phyloP scores from a whole-genome alignment of 140 eudicot genomes.

The Stevia rebaudiana region DNA sequence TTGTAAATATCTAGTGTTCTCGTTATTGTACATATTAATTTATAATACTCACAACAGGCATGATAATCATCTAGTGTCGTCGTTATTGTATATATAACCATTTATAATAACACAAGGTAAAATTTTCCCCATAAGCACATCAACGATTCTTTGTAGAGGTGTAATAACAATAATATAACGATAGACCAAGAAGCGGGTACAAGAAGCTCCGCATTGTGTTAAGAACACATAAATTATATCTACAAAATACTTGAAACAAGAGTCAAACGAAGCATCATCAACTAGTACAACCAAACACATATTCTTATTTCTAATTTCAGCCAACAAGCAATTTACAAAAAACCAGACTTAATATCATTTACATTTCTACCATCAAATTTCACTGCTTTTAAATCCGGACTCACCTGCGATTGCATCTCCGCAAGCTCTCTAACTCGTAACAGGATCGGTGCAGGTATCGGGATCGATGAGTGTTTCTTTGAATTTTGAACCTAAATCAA shows the following conservation, averaged over 20 bases:
- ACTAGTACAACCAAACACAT: slow-evolving; percentile 18
- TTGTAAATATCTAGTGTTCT: too few species aligned
- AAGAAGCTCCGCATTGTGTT: background rate
- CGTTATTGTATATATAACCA: too few species aligned
- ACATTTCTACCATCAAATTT: slow-evolving; percentile 45
- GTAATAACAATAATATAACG: too few species aligned
- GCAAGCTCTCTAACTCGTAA: slow-evolving; percentile 92
- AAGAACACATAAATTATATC: slow-evolving; percentile 8
- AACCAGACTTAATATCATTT: slow-evolving; percentile 63
- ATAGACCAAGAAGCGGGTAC: too few species aligned
- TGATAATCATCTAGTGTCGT: too few species aligned
- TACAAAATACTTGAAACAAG: slow-evolving; percentile 6
- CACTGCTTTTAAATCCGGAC: slow-evolving; percentile 42
- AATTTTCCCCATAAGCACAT: too few species aligned
- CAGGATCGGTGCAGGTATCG: slow-evolving; percentile 73
- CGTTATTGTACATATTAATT: too few species aligned
- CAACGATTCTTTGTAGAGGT: too few species aligned
- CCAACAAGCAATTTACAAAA: slow-evolving; percentile 40
- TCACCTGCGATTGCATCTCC: slow-evolving; percentile 61
- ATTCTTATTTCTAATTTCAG: slow-evolving; percentile 24
- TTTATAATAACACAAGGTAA: too few species aligned
- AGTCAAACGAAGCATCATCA: slow-evolving; percentile 16
- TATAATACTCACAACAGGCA: too few species aligned
- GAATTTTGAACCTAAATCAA: slow-evolving; percentile 49
- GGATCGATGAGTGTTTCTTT: slow-evolving; percentile 57